phyloP scores from a whole-genome alignment of 169 alveolate species.

The Theileria orientalis region DNA sequence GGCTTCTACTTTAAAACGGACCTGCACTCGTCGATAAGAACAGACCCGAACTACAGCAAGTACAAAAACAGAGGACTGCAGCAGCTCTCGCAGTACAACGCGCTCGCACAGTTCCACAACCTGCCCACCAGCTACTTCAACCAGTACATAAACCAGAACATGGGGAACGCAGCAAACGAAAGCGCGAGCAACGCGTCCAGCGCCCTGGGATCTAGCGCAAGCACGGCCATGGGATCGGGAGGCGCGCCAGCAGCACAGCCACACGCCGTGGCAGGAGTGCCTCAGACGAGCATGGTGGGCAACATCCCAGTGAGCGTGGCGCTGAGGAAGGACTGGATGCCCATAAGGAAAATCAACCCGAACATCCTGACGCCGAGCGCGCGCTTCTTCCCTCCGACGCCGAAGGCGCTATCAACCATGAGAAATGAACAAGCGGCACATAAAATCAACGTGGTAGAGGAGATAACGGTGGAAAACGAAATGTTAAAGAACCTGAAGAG shows the following conservation, averaged over 20 bases:
- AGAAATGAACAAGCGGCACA: neutral
- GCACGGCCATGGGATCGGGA: neutral
- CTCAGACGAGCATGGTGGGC: neutral
- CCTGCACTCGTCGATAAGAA: neutral
- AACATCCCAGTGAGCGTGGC: neutral
- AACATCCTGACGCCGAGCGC: slow-evolving; percentile 8
- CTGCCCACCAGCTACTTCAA: neutral
- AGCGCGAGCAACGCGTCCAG: neutral
- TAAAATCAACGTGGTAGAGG: slow-evolving; percentile 33
- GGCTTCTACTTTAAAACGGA: too few species aligned
- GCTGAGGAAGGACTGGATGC: neutral
- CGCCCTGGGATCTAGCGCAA: neutral
- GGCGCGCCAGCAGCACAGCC: neutral
- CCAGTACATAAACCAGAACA: neutral
- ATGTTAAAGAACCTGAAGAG: neutral
- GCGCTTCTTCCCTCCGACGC: neutral
- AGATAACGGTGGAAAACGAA: slow-evolving; percentile 31
- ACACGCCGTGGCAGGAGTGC: neutral
- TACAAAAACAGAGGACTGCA: slow-evolving; percentile 15
- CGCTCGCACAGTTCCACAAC: slow-evolving; percentile 7
- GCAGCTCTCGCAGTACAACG: slow-evolving; percentile 3
- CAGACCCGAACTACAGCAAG: neutral
- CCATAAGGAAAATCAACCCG: neutral
- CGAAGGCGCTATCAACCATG: neutral
- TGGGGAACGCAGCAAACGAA: neutral